Evolutionary conservation across 1,139 yeast species (phyloP).

Genomic region (Chernovozyma sophiae-reginae): DNA sequence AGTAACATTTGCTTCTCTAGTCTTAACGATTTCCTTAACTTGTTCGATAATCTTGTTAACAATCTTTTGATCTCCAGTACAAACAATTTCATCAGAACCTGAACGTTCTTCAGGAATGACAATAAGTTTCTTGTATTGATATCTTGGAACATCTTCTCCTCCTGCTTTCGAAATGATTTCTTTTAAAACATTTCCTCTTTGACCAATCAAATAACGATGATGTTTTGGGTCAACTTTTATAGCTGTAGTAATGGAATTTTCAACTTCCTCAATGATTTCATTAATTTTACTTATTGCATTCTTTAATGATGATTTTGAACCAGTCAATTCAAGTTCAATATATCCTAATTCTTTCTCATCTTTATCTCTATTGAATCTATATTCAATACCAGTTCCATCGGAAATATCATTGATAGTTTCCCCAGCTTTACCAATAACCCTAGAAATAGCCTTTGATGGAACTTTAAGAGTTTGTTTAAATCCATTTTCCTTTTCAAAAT

Average conservation of each 20-base stretch:
- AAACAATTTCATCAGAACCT: conserved; percentile 56
- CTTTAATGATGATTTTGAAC: conserved; percentile 76
- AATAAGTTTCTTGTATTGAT: conserved; percentile 53
- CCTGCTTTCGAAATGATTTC: conserved; percentile 80
- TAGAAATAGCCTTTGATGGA: conserved; percentile 69
- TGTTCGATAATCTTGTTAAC: conserved; percentile 68
- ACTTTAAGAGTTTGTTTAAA: conserved; percentile 58
- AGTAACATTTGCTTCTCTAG: conserved; percentile 58
- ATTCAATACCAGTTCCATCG: conserved; percentile 74
- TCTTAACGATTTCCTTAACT: conserved; percentile 60
- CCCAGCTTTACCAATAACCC: conserved; percentile 88
- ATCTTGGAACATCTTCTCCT: conserved; percentile 50
- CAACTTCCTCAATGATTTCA: conserved; percentile 61
- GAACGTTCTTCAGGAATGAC: conserved; percentile 73
- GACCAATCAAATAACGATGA: conserved; percentile 79
- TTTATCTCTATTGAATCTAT: conserved; percentile 54
- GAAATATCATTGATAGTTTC: conserved; percentile 79
- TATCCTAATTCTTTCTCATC: conserved; percentile 38
- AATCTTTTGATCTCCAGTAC: conserved; percentile 71
- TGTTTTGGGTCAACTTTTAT: conserved; percentile 73
- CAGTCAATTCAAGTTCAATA: conserved; percentile 68
- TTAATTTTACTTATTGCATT: conserved; percentile 65
- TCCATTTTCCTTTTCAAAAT: conserved; percentile 87
- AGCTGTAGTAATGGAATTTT: conserved; percentile 59
- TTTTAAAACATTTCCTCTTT: conserved; percentile 71